Conservation (phyloP, 495 filamentous ascomycete genomes). For the Pyronema domesticum region DNA sequence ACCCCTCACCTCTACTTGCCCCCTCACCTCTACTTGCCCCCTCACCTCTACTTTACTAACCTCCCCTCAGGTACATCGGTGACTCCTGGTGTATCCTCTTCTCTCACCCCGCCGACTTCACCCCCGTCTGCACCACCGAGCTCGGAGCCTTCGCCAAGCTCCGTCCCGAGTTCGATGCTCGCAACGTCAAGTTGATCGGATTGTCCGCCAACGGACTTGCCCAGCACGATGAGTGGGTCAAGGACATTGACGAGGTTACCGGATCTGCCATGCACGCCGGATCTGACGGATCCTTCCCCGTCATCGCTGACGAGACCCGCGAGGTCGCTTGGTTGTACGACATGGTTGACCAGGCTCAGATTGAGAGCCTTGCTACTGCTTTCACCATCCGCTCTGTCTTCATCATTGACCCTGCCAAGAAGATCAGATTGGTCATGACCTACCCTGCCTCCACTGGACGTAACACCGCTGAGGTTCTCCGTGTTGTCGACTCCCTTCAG, state of each 20-base stretch:
- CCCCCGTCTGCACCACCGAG: slow-evolving; percentile 68
- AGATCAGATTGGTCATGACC: slow-evolving; percentile 44
- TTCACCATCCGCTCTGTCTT: slow-evolving; percentile 54
- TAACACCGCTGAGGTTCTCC: slow-evolving; percentile 47
- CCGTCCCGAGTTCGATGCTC: slow-evolving; percentile 87
- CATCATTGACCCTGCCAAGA: slow-evolving; percentile 52
- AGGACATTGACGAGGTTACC: slow-evolving; percentile 88
- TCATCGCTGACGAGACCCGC: slow-evolving; percentile 50
- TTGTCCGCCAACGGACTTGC: slow-evolving; percentile 66
- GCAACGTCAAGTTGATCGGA: slow-evolving; percentile 88
- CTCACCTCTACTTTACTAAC: background rate
- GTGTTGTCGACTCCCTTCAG: slow-evolving; percentile 49
- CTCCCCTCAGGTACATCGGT: slow-evolving; percentile 31
- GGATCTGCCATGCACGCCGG: slow-evolving; percentile 25
- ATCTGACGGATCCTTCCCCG: slow-evolving; percentile 33
- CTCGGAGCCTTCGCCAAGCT: slow-evolving; percentile 93
- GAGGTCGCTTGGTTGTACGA: slow-evolving; percentile 49
- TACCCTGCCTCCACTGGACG: slow-evolving; percentile 49
- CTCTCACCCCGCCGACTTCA: slow-evolving; percentile 54
- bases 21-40: no score
- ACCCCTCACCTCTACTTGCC: background rate
- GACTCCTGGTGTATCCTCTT: slow-evolving; percentile 48
- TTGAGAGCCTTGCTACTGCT: slow-evolving; percentile 21
- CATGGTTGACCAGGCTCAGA: slow-evolving; percentile 37
- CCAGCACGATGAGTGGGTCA: slow-evolving; percentile 61